These are phyloP conservation scores for Suillus decipiens DNA, from an alignment of 768 basidiomycete species.

Conservation along the genomic window DNA sequence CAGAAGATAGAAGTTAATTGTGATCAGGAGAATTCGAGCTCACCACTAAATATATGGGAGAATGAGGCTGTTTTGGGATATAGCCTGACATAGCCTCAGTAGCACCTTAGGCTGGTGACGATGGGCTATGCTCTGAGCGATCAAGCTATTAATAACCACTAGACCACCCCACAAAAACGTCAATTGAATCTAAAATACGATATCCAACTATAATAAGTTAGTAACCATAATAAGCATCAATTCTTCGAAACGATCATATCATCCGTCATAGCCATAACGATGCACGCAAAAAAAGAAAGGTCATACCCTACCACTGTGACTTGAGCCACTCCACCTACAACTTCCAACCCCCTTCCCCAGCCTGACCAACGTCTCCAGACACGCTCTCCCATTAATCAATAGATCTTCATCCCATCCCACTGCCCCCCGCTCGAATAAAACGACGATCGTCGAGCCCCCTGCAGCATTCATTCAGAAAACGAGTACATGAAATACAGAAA, in stretches of 20 bases:
- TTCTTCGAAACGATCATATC: no score
- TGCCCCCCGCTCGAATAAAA: conserved; percentile 82
- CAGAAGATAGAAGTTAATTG: conserved; percentile 1
- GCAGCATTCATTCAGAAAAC: conserved; percentile 4
- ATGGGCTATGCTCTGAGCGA: background rate
- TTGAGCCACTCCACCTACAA: conserved; percentile 14
- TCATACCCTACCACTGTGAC: background rate
- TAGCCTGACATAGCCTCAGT: background rate
- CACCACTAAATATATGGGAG: background rate
- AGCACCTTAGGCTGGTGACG: no score
- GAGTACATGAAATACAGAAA: conserved; percentile 6
- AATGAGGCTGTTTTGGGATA: background rate
- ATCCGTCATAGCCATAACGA: background rate
- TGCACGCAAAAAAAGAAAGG: background rate
- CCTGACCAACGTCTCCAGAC: conserved; percentile 87
- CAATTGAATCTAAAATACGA: background rate
- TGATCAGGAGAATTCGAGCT: background rate
- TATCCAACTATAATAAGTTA: background rate
- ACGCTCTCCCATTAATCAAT: conserved; percentile 77
- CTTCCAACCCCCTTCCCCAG: conserved; percentile 85
- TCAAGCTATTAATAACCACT: background rate
- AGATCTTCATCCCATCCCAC: conserved; percentile 94
- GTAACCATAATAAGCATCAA: background rate
- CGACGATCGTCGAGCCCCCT: conserved; percentile 93
- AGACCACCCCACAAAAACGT: no score